phyloP scores from a whole-genome alignment of 306 rosid species.

The Lathyrus oleraceus region DNA sequence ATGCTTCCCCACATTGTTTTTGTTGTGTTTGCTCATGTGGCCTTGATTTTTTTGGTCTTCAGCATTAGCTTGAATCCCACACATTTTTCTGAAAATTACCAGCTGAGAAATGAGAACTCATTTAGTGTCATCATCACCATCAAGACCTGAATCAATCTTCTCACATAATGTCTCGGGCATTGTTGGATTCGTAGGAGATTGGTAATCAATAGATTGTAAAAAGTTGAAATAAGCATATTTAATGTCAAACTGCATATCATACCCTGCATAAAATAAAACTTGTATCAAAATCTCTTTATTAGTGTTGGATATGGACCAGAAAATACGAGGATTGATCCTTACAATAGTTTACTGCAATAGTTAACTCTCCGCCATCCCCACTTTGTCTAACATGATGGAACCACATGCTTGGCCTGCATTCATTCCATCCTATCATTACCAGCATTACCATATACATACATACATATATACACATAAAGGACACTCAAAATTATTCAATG shows the following conservation, averaged over 20 bases:
- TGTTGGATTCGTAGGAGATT: neutral
- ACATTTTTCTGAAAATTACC: neutral
- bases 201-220: slow-evolving; percentile 59
- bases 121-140: slow-evolving; percentile 18
- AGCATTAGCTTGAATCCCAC: slow-evolving; percentile 14
- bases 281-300: slow-evolving; percentile 27
- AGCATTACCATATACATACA: slow-evolving; percentile 11
- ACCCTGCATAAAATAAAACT: slow-evolving; percentile 62
- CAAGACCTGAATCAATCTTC: slow-evolving; percentile 40
- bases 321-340: slow-evolving; percentile 36
- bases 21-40: neutral
- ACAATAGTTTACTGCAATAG: slow-evolving; percentile 81
- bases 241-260: slow-evolving; percentile 84
- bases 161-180: slow-evolving; percentile 21
- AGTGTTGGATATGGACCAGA: neutral
- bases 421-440: slow-evolving; percentile 24
- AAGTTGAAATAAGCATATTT: slow-evolving; percentile 84
- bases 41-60: neutral
- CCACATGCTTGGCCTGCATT: slow-evolving; percentile 93
- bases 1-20: slow-evolving; percentile 22
- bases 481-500: neutral
- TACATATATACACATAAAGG: neutral
- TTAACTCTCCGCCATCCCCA: slow-evolving; percentile 53
- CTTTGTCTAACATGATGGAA: slow-evolving; percentile 85
- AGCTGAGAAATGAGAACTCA: slow-evolving; percentile 23